Conservation (phyloP, 768 basidiomycete genomes). For the Hydnomerulius pinastri region DNA sequence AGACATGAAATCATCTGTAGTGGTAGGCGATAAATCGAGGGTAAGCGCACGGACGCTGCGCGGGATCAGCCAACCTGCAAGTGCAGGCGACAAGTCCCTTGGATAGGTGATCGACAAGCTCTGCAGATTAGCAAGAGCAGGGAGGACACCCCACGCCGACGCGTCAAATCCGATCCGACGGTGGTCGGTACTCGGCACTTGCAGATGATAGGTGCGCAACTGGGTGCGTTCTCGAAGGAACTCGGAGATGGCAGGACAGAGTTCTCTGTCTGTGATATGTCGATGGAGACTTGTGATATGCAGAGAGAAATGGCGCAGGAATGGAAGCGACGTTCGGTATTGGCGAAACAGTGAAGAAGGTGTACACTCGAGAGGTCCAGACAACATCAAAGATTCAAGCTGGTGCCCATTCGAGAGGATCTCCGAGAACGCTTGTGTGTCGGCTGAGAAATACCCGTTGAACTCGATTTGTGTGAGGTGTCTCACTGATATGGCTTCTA, state of each 20-base stretch:
- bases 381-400: slow-evolving; percentile 59
- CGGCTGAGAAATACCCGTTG: slow-evolving; percentile 53
- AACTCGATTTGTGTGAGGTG: slow-evolving; percentile 68
- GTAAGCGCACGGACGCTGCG: slow-evolving; percentile 49
- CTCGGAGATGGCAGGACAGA: slow-evolving; percentile 69
- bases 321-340: slow-evolving; percentile 48
- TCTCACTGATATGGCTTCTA: slow-evolving; percentile 52
- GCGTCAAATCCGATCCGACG: slow-evolving; percentile 66
- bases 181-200: slow-evolving; percentile 45
- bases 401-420: slow-evolving; percentile 63
- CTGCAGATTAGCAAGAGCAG: slow-evolving; percentile 52
- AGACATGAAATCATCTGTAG: slow-evolving; percentile 41
- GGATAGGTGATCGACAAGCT: slow-evolving; percentile 65
- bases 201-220: slow-evolving; percentile 55
- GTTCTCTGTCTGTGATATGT: slow-evolving; percentile 53
- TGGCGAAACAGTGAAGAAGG: slow-evolving; percentile 53
- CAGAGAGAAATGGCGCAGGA: slow-evolving; percentile 67
- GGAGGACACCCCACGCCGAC: slow-evolving; percentile 70
- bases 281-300: slow-evolving; percentile 45
- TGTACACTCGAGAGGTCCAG: slow-evolving; percentile 53
- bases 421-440: slow-evolving; percentile 54
- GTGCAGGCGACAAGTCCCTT: slow-evolving; percentile 57
- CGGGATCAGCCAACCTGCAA: slow-evolving; percentile 72
- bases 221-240: slow-evolving; percentile 59
- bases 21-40: slow-evolving; percentile 39